These are phyloP conservation scores for Lycium ferocissimum DNA, from an alignment of 257 asterid species.

Conservation along the genomic window DNA sequence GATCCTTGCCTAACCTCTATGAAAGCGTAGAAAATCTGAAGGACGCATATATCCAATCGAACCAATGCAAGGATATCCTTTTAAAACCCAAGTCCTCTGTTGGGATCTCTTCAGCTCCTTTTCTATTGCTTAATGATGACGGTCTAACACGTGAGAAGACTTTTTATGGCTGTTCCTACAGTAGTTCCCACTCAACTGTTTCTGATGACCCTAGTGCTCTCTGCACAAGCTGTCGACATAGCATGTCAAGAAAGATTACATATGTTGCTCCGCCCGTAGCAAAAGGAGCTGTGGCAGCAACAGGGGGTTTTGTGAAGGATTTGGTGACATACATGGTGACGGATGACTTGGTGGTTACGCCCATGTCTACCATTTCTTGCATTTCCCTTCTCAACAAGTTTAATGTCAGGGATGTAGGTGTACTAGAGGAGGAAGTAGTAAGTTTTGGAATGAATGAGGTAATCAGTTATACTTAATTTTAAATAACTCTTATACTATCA, in stretches of 20 bases:
- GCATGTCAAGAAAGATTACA: background rate
- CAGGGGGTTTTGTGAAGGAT: conserved; percentile 50
- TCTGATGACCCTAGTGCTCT: conserved; percentile 32
- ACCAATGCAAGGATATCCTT: conserved; percentile 34
- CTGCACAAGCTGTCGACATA: background rate
- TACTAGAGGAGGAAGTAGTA: conserved; percentile 30
- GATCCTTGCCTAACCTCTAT: conserved; percentile 40
- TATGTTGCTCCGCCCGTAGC: conserved; percentile 29
- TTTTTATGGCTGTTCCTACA: background rate
- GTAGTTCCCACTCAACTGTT: background rate
- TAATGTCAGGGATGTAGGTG: conserved; percentile 32
- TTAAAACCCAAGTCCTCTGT: conserved; percentile 32
- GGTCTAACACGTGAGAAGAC: background rate
- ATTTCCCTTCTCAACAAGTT: conserved; percentile 33
- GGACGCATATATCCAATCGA: conserved; percentile 32
- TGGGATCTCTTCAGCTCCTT: conserved; percentile 24
- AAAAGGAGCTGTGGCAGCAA: background rate
- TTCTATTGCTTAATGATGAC: conserved; percentile 25
- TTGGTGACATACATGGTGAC: conserved; percentile 41
- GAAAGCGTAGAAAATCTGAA: conserved; percentile 40
- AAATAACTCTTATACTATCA: conserved; percentile 25
- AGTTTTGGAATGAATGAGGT: conserved; percentile 41
- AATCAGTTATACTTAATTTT: background rate
- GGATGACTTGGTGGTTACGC: conserved; percentile 47
- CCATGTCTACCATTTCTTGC: conserved; percentile 41